phyloP scores from a whole-genome alignment of 2,329 filamentous ascomycete genomes.

The Aspergillus sergii region DNA sequence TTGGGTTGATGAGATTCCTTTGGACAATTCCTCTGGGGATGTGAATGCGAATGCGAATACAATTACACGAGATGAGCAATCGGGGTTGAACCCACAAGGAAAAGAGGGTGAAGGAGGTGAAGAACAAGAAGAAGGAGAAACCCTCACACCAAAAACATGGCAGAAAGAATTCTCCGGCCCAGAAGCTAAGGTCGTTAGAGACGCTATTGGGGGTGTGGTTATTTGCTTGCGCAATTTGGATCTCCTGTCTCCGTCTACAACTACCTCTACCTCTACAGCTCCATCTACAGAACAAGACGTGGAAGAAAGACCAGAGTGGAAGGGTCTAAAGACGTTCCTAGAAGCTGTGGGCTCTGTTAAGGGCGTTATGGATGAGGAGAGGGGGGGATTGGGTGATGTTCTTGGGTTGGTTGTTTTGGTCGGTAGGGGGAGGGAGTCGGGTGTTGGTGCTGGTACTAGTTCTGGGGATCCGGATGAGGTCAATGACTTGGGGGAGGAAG shows the following conservation, averaged over 20 bases:
- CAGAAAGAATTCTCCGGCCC: slow-evolving; percentile 43
- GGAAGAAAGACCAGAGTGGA: slow-evolving; percentile 23
- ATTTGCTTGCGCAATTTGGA: slow-evolving; percentile 38
- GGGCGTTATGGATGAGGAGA: slow-evolving; percentile 45
- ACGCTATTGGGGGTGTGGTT: slow-evolving; percentile 48
- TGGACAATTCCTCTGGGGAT: not conserved
- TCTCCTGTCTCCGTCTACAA: not conserved
- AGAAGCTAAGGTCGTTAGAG: slow-evolving; percentile 47
- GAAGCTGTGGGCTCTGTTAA: slow-evolving; percentile 42
- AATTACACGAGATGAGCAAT: not conserved
- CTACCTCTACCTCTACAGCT: no score
- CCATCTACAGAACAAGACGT: not conserved
- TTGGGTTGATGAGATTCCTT: slow-evolving; percentile 51
- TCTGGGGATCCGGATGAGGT: slow-evolving; percentile 18
- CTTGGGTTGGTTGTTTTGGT: slow-evolving; percentile 42
- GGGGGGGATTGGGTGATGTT: slow-evolving; percentile 41
- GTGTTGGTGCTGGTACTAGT: slow-evolving; percentile 1
- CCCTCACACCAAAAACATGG: slow-evolving; percentile 34
- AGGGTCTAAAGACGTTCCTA: slow-evolving; percentile 35
- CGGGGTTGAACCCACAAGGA: not conserved
- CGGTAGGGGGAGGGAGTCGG: slow-evolving; percentile 11
- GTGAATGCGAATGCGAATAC: no score
- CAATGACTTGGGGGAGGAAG: slow-evolving; percentile 22
- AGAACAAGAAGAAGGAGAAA: not conserved
- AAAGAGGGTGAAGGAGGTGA: no score